Base-by-base conservation (phyloP, 176 grass and related monocot genomes). In the Oryza australiensis region DNA sequence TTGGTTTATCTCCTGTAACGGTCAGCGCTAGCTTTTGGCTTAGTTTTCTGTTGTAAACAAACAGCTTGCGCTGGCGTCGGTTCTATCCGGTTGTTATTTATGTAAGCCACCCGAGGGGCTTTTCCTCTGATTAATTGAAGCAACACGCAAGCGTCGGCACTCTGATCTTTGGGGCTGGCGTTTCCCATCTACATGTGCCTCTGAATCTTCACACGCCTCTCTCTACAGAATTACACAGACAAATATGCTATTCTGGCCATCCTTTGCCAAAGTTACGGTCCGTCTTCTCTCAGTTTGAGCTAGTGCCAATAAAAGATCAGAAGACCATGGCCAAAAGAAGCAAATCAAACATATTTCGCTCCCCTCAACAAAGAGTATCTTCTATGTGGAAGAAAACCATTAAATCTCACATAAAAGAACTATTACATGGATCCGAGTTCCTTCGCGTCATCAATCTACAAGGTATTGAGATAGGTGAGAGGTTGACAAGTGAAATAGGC, bases 261-360 rank as follows among this genome's bases (percentile, higher is more conserved):
- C 37, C 59, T 2, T 29, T 87, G 35, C 88, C 88, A 5, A 87
- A 90, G 46, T 7, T 90, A 12, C 67, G 88, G 1, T 90, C 88
- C 29, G 41, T 90, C 22, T 74, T 90, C 5, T 90, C 74, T 8
- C 35, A 90, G 5, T 90, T 63, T 10, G 71, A 81, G 62, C 34
- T 75, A 27, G 43, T 57, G 5, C 26, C 26, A 11, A n/a, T n/a
- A n/a, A 64, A 26, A 34, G 26, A 8, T 3, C 26, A 71, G 12
- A 5, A 20, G 27, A 28, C 2, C 4, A 29, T 12, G 16, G 12
- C 15, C 10, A 79, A 48, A 48, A n/a, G n/a, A n/a, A n/a, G n/a
- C n/a, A n/a, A n/a, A n/a, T n/a, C n/a, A n/a, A n/a, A n/a, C n/a
- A n/a, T n/a, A n/a, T n/a, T n/a, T n/a, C n/a, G n/a, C n/a, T n/a